Base-by-base conservation (phyloP, 179 eudicot species). In the Silene noctiflora region DNA sequence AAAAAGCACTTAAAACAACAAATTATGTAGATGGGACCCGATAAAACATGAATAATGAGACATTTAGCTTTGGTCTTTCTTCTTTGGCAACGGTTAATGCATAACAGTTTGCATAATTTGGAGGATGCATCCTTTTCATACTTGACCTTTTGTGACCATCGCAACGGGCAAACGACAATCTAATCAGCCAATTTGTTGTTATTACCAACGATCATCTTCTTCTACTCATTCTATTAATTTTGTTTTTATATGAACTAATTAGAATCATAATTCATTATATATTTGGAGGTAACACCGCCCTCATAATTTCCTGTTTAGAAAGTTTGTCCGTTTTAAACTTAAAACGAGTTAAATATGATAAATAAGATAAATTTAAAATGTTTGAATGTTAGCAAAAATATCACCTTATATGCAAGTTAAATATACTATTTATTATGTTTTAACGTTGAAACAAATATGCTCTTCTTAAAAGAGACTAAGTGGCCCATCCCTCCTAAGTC, bases 1-100 rank as follows among this genome's bases (percentile, higher is more conserved):
- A 64, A 4, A 25, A 14, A 4, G 13, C 35, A 64, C 5, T 6
- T 29, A 14, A 11, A 16, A 27, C 42, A 12, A 17, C 8, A 27
- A 3, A 35, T 35, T n/a, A 39, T 42, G 71, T 17, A 0, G 0
- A n/a, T 39, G 72, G 72, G 72, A 42, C 72, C 72, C 72, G 10
- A 11, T 13, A 31, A 6, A 67, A 67, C 11, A n/a, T 33, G 51
- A 35, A 67, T 16, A 68, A 68, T 42, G 14, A 44, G 72, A 68
- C 56, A 68, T n/a, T 39, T 39, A 24, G 29, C 42, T 68, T 68
- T 53, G 16, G 11, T 24, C 20, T 68, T 44, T 44, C 56, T 68
- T 42, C 56, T 68, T 68, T 68, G 72, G 17, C 72, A 68, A 68
- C 72, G 72, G 72, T 68, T 39, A 68, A 44, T 68, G 12, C 55